phyloP scores from a whole-genome alignment of 352 stramenopile species.

The Phytophthora palmivora region DNA sequence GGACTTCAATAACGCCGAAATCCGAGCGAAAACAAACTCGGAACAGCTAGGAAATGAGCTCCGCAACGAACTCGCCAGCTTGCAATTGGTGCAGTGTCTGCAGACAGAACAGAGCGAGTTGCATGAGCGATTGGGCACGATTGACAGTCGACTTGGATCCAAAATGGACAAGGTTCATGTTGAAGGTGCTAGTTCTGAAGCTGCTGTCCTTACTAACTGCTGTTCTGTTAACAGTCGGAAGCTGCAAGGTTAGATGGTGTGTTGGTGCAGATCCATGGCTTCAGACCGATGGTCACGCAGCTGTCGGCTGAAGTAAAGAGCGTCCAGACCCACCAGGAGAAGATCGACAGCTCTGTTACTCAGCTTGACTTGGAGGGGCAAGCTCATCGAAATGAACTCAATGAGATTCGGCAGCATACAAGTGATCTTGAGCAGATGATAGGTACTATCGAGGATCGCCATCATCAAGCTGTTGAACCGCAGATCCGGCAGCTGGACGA shows the following conservation, averaged over 20 bases:
- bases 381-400: conserved; percentile 12
- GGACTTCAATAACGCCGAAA: conserved; percentile 24
- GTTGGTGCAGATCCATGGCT: conserved; percentile 62
- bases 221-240: conserved; percentile 45
- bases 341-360: conserved; percentile 12
- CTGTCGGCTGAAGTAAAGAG: conserved; percentile 35
- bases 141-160: conserved; percentile 49
- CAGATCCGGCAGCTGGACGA: conserved; percentile 24
- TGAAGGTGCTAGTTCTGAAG: conserved; percentile 13
- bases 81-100: conserved; percentile 46
- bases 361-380: conserved; percentile 9
- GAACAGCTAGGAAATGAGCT: conserved; percentile 33
- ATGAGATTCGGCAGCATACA: conserved; percentile 21
- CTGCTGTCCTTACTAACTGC: conserved; percentile 8
- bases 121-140: conserved; percentile 46
- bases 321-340: conserved; percentile 20
- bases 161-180: conserved; percentile 74
- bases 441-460: conserved; percentile 16
- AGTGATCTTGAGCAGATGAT: conserved; percentile 28
- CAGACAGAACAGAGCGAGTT: conserved; percentile 57
- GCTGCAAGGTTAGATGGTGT: conserved; percentile 51
- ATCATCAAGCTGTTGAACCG: conserved; percentile 19
- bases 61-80: conserved; percentile 40
- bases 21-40: conserved; percentile 23
- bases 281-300: conserved; percentile 47